These are phyloP conservation scores for Leccinum aurantiacum DNA, from an alignment of 768 basidiomycete genomes.

Conservation along the genomic window DNA sequence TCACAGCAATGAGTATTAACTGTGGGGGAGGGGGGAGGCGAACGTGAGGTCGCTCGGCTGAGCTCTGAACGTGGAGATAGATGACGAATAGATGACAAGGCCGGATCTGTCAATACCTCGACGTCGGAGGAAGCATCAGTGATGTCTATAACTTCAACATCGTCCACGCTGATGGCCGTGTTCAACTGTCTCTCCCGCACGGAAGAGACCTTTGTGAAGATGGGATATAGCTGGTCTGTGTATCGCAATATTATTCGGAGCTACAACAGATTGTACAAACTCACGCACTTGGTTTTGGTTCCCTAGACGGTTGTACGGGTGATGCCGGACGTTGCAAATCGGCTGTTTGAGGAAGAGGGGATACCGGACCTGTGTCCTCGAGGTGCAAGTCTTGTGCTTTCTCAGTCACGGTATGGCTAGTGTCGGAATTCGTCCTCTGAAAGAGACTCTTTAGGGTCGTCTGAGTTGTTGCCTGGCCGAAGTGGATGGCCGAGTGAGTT, in stretches of 20 bases:
- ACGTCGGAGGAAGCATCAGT: slow-evolving; percentile 17
- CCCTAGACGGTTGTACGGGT: not conserved
- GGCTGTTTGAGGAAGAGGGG: not conserved
- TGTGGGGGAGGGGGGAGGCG: slow-evolving; percentile 5
- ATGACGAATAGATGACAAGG: slow-evolving; percentile 6
- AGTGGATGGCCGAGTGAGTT: slow-evolving; percentile 8
- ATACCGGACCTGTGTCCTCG: not conserved
- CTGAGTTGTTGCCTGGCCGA: slow-evolving; percentile 21
- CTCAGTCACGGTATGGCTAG: not conserved
- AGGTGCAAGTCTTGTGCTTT: slow-evolving; percentile 1
- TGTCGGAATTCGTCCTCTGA: slow-evolving; percentile 13
- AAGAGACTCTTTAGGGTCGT: slow-evolving; percentile 30
- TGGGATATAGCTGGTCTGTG: slow-evolving; percentile 28
- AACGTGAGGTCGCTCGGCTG: slow-evolving; percentile 7
- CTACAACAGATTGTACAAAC: not conserved
- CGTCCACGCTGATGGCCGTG: slow-evolving; percentile 15
- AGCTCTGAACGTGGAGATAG: slow-evolving; percentile 13
- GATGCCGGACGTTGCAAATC: not conserved
- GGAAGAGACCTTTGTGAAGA: slow-evolving; percentile 20
- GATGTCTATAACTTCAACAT: slow-evolving; percentile 20
- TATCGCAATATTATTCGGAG: not conserved
- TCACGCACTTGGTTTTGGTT: slow-evolving; percentile 24
- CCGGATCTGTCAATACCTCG: slow-evolving; percentile 16
- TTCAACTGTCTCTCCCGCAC: slow-evolving; percentile 4
- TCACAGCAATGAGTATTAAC: not conserved